Percentiles rank a stretch among this genome's conserved stretches.
Conservation (phyloP, 768 basidiomycete genomes). For the Suillus paluster region DNA sequence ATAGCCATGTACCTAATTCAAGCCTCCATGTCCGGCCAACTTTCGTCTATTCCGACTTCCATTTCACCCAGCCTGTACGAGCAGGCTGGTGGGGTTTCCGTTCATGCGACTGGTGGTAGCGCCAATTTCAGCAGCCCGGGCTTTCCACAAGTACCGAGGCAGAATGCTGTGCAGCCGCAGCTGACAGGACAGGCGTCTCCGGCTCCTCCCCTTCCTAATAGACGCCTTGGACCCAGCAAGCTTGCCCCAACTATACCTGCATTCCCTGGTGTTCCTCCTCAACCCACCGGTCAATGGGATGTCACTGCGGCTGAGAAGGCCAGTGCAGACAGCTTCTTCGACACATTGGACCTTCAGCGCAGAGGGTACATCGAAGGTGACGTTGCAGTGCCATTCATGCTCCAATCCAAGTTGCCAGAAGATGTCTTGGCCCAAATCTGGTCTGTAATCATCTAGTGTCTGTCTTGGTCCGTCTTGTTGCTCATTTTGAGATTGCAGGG, state of each 20-base stretch:
- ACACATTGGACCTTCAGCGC: slow-evolving; percentile 74
- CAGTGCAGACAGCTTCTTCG: slow-evolving; percentile 77
- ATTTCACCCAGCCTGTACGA: slow-evolving; percentile 89
- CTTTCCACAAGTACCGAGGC: slow-evolving; percentile 53
- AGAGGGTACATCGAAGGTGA: slow-evolving; percentile 90
- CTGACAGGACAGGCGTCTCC: slow-evolving; percentile 44
- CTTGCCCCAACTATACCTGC: slow-evolving; percentile 28
- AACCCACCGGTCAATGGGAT: slow-evolving; percentile 65
- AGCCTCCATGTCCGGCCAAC: slow-evolving; percentile 80
- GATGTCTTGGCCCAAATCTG: slow-evolving; percentile 89
- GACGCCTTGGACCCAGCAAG: slow-evolving; percentile 21
- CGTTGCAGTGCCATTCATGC: slow-evolving; percentile 93
- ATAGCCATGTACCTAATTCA: slow-evolving; percentile 98
- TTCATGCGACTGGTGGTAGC: slow-evolving; percentile 63
- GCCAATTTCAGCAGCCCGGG: slow-evolving; percentile 67
- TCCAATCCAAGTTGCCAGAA: slow-evolving; percentile 84
- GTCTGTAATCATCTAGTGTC: slow-evolving; percentile 48
- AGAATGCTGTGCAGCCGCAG: slow-evolving; percentile 64
- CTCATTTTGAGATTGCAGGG: slow-evolving; percentile 57
- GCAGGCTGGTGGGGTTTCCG: slow-evolving; percentile 57
- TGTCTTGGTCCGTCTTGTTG: background rate
- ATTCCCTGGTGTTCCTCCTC: slow-evolving; percentile 33
- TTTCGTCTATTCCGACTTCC: slow-evolving; percentile 69
- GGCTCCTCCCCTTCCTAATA: slow-evolving; percentile 29
- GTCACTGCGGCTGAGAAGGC: slow-evolving; percentile 82